A percentile compares a stretch with the other conserved stretches of the same genome.
Evolutionary conservation across 2,329 filamentous ascomycete species (phyloP).

Genomic region (Penicillium sp.): DNA sequence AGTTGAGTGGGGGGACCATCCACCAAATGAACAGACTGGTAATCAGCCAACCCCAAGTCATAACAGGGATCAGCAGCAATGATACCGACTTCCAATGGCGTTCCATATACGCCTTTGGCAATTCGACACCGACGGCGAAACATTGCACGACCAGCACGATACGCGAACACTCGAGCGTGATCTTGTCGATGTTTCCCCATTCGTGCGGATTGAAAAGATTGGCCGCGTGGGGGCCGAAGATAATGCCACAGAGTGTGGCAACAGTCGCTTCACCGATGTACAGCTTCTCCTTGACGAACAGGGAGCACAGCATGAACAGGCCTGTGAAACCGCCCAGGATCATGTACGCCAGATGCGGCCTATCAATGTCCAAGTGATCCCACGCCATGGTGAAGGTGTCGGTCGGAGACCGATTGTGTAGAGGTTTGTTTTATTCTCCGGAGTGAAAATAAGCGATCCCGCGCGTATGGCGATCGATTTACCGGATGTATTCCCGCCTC

Average conservation of each 20-base stretch:
- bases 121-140: constrained; percentile 71
- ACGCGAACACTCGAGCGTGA: constrained; percentile 70
- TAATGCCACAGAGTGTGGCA: constrained; percentile 70
- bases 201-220: constrained; percentile 61
- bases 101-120: constrained; percentile 85
- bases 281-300: constrained; percentile 95
- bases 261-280: constrained; percentile 99
- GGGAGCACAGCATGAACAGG: constrained; percentile 97
- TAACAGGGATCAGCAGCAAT: constrained; percentile 87
- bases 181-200: constrained; percentile 69
- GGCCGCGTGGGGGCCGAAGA: constrained; percentile 68
- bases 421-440: constrained; percentile 3
- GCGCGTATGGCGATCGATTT: constrained; percentile 19
- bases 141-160: constrained; percentile 73
- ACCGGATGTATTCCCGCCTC: constrained; percentile 27
- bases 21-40: constrained; percentile 95
- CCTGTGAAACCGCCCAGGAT: constrained; percentile 97
- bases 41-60: constrained; percentile 84
- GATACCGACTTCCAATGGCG: constrained; percentile 92
- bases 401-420: not conserved
- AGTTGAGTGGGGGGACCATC: constrained; percentile 75
- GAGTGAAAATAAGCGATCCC: not conserved
- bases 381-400: constrained; percentile 47
- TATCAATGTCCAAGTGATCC: constrained; percentile 69
- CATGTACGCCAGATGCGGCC: constrained; percentile 96